These are phyloP conservation scores for Aspergillus asperescens DNA, from an alignment of 495 filamentous ascomycete genomes.

Conservation along the genomic window DNA sequence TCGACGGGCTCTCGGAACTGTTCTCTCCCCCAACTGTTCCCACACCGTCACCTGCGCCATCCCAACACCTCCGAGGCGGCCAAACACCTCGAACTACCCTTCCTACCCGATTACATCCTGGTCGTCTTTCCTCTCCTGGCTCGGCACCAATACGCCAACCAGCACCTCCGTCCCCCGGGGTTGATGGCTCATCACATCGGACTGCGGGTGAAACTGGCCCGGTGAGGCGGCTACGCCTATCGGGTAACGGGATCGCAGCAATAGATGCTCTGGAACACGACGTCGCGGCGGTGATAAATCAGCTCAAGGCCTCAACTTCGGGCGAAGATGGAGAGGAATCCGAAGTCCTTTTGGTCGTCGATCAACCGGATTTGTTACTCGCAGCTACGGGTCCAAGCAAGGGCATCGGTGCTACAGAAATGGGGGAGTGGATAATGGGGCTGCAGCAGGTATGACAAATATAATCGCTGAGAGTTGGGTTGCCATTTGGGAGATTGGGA, in stretches of 20 bases:
- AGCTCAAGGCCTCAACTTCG: conserved; percentile 20
- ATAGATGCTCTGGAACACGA: conserved; percentile 37
- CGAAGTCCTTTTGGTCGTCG: conserved; percentile 43
- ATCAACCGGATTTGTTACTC: conserved; percentile 48
- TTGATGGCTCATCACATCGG: conserved; percentile 3
- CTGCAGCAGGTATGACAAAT: conserved; percentile 41
- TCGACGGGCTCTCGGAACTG: conserved; percentile 66
- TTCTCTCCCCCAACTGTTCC: conserved; percentile 29
- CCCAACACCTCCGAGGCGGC: conserved; percentile 2
- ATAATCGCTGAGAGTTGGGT: not conserved
- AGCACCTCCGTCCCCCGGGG: conserved; percentile 5
- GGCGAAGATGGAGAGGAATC: conserved; percentile 19
- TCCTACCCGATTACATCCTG: conserved; percentile 30
- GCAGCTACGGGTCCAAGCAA: conserved; percentile 37
- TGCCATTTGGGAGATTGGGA: not conserved
- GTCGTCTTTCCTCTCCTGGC: no score
- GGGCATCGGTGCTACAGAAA: conserved; percentile 42
- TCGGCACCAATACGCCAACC: conserved; percentile 20
- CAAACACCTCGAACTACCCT: conserved; percentile 27
- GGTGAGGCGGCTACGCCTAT: conserved; percentile 33
- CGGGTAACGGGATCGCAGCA: conserved; percentile 30
- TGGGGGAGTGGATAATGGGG: conserved; percentile 42
- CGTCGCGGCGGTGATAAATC: conserved; percentile 31
- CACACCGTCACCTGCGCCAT: not conserved
- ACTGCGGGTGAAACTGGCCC: conserved; percentile 22